phyloP scores from a whole-genome alignment of 2,329 filamentous ascomycete genomes.

The Arthrobotrys conoides region DNA sequence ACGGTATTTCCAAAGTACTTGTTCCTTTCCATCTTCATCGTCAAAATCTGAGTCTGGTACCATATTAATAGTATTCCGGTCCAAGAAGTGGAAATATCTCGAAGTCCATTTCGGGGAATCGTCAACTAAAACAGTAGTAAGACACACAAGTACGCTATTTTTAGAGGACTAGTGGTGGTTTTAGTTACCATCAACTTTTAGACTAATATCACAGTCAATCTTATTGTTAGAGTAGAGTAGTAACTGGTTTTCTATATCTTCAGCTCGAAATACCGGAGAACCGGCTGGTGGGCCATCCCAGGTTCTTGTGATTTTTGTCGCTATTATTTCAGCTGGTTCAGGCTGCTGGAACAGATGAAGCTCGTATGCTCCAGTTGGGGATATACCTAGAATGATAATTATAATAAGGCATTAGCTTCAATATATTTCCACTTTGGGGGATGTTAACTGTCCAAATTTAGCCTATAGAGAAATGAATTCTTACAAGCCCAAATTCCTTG shows the following conservation, averaged over 20 bases:
- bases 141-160: neutral
- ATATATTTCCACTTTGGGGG: neutral
- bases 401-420: neutral
- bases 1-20: conserved; percentile 19
- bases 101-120: conserved; percentile 3
- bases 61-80: conserved; percentile 24
- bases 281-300: conserved; percentile 4
- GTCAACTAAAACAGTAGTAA: neutral
- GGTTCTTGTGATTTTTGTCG: conserved; percentile 20
- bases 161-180: neutral
- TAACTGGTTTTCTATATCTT: conserved; percentile 21
- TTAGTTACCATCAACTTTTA: neutral
- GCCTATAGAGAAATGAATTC: neutral
- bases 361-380: conserved; percentile 9
- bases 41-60: conserved; percentile 4
- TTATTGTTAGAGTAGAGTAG: neutral
- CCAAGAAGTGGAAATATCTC: conserved; percentile 11
- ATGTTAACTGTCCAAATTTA: neutral
- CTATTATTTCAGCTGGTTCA: neutral
- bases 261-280: neutral
- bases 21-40: neutral
- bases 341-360: conserved; percentile 41
- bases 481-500: conserved; percentile 45
- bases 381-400: conserved; percentile 22
- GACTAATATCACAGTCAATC: neutral